Conservation (phyloP, 257 asterid genomes). For the Sherardia arvensis region DNA sequence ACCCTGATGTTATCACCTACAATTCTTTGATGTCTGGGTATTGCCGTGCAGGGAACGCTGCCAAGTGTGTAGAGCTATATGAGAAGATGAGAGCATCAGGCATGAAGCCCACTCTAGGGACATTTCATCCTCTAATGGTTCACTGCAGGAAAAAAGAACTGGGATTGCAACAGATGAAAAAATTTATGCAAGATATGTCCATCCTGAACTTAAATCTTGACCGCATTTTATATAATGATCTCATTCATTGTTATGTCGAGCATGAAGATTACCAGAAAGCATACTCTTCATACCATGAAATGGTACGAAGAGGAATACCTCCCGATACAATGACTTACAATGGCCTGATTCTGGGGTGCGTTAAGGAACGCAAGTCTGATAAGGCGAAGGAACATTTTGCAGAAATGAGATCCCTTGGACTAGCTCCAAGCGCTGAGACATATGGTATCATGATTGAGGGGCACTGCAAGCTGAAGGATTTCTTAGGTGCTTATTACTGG, state of each 20-base stretch:
- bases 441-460: slow-evolving; percentile 49
- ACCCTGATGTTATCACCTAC: background rate
- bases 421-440: slow-evolving; percentile 45
- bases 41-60: background rate
- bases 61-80: background rate
- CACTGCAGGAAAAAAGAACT: slow-evolving; percentile 27
- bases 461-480: slow-evolving; percentile 49
- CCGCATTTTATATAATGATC: slow-evolving; percentile 53
- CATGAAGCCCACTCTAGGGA: slow-evolving; percentile 49
- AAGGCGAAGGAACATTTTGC: slow-evolving; percentile 41
- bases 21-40: background rate
- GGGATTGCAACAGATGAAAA: slow-evolving; percentile 37
- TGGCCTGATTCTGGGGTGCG: slow-evolving; percentile 49
- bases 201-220: slow-evolving; percentile 40
- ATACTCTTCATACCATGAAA: slow-evolving; percentile 19
- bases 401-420: slow-evolving; percentile 41
- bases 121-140: slow-evolving; percentile 59
- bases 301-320: slow-evolving; percentile 15
- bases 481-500: slow-evolving; percentile 49
- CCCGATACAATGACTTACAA: slow-evolving; percentile 55
- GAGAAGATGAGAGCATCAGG: slow-evolving; percentile 27
- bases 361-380: slow-evolving; percentile 35
- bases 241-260: slow-evolving; percentile 40
- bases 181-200: slow-evolving; percentile 49
- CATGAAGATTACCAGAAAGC: slow-evolving; percentile 43